phyloP scores from a whole-genome alignment of 352 stramenopile species.

The Plasmopara muralis region DNA sequence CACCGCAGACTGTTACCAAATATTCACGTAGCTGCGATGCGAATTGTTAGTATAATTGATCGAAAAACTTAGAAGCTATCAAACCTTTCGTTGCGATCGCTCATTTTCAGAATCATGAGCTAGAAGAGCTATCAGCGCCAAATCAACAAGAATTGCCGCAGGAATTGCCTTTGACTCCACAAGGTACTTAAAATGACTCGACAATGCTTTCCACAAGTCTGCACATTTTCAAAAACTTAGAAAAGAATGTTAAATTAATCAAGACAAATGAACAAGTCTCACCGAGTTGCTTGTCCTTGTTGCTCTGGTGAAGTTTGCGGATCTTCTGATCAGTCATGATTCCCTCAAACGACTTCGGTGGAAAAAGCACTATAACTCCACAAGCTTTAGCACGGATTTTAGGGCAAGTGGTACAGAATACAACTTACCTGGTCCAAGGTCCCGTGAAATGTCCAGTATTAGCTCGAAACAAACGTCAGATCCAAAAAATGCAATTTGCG shows the following conservation, averaged over 20 bases:
- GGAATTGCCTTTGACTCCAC: constrained; percentile 36
- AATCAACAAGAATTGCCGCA: constrained; percentile 28
- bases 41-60: constrained; percentile 5
- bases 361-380: constrained; percentile 47
- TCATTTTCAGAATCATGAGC: constrained; percentile 49
- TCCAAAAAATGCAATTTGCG: constrained; percentile 70
- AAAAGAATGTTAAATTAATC: not conserved
- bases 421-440: constrained; percentile 46
- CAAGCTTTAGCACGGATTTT: not conserved
- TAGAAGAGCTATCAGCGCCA: constrained; percentile 50
- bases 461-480: constrained; percentile 76
- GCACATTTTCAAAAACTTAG: constrained; percentile 1
- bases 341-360: constrained; percentile 63
- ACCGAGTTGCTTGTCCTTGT: constrained; percentile 68
- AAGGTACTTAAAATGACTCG: constrained; percentile 51
- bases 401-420: not conserved
- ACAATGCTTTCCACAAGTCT: constrained; percentile 72
- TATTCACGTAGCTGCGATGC: constrained; percentile 54
- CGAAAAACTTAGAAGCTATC: not conserved
- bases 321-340: constrained; percentile 80
- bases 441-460: constrained; percentile 49
- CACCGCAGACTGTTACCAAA: constrained; percentile 37
- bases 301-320: constrained; percentile 64
- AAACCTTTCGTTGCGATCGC: constrained; percentile 61
- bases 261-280: not conserved